Conservation (phyloP, 2,329 filamentous ascomycete species). For the Nemania sp. region DNA sequence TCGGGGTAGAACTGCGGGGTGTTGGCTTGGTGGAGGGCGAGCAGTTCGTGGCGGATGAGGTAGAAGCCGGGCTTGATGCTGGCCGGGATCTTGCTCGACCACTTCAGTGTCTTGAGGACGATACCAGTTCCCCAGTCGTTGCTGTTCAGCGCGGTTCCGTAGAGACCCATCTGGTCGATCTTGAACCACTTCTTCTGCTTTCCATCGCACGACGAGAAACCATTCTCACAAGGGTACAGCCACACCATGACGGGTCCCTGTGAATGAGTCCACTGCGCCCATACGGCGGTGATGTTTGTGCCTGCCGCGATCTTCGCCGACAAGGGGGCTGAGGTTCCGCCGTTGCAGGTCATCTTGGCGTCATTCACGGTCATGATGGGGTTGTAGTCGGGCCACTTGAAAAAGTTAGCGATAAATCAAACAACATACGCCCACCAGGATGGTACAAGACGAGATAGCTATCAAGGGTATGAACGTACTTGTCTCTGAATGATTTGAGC, state of each 20-base stretch:
- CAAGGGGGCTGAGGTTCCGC: constrained; percentile 52
- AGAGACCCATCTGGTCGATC: constrained; percentile 59
- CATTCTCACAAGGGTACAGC: constrained; percentile 56
- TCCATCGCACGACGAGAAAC: constrained; percentile 55
- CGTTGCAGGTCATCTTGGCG: constrained; percentile 59
- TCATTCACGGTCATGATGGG: constrained; percentile 55
- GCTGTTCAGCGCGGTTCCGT: constrained; percentile 48
- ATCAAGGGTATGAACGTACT: constrained; percentile 19
- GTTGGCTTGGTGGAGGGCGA: constrained; percentile 56
- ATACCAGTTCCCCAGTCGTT: constrained; percentile 54
- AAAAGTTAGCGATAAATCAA: not conserved
- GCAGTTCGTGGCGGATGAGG: constrained; percentile 60
- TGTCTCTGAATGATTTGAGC: constrained; percentile 61
- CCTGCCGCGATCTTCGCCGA: constrained; percentile 53
- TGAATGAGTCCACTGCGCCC: constrained; percentile 62
- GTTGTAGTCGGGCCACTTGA: constrained; percentile 58
- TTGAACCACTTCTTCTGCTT: constrained; percentile 62
- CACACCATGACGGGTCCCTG: constrained; percentile 65
- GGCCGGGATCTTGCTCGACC: constrained; percentile 55
- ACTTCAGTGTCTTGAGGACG: constrained; percentile 51
- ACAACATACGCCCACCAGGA: not conserved
- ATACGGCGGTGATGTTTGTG: constrained; percentile 52
- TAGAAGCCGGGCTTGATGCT: constrained; percentile 58
- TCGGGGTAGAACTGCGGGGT: constrained; percentile 57
- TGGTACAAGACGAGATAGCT: not conserved